Evolutionary conservation across 2,329 filamentous ascomycete genomes (phyloP).

Genomic region (Ophiocordyceps camponoti-floridani): DNA sequence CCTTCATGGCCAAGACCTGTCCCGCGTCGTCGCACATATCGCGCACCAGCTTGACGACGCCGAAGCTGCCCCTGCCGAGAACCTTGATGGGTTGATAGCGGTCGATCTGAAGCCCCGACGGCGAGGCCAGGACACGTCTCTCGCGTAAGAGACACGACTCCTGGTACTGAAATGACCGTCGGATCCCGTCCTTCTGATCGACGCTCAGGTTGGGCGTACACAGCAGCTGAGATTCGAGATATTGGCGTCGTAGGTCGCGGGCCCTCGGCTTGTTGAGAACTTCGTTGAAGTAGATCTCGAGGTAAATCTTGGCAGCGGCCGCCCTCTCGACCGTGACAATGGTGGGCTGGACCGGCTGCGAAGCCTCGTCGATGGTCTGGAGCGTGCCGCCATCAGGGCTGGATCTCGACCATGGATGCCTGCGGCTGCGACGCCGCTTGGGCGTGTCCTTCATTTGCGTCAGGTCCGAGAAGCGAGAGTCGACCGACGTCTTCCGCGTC

Average conservation of each 20-base stretch:
- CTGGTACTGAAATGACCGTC: constrained; percentile 40
- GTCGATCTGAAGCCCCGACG: constrained; percentile 5
- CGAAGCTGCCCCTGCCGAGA: constrained; percentile 86
- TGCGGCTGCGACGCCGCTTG: constrained; percentile 10
- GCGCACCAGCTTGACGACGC: constrained; percentile 71
- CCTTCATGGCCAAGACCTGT: constrained; percentile 86
- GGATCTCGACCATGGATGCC: constrained; percentile 17
- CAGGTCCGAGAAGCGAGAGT: constrained; percentile 10
- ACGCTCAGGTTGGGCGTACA: constrained; percentile 30
- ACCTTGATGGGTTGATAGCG: constrained; percentile 64
- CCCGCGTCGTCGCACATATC: constrained; percentile 28
- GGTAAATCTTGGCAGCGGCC: constrained; percentile 65
- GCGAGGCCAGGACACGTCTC: constrained; percentile 41
- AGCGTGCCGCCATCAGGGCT: constrained; percentile 16
- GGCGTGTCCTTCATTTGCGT: constrained; percentile 6
- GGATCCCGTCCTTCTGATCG: constrained; percentile 33
- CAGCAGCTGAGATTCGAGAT: constrained; percentile 33
- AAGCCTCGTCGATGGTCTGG: constrained; percentile 16
- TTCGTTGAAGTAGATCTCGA: constrained; percentile 73
- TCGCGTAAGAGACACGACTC: constrained; percentile 65
- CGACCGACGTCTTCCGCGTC: constrained; percentile 16
- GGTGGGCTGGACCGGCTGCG: constrained; percentile 12
- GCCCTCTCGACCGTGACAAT: constrained; percentile 54
- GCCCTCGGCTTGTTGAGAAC: constrained; percentile 30
- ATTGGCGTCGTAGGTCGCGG: constrained; percentile 13